Evolutionary conservation across 1,284 basidiomycete species (phyloP).

Genomic region (Mycosarcoma mackinlayi): DNA sequence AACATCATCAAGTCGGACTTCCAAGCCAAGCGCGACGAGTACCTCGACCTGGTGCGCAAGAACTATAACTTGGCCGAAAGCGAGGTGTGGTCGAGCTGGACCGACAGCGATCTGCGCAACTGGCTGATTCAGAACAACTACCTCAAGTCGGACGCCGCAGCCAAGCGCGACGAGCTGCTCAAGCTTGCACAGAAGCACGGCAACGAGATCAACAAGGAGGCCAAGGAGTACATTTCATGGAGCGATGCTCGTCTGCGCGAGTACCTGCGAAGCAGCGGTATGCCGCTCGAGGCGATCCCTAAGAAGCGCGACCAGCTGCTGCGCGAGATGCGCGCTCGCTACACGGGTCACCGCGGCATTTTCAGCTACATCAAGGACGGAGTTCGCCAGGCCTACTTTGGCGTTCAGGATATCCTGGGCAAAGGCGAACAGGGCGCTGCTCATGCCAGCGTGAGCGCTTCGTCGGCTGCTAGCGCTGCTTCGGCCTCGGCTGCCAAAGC

Average conservation of each 20-base stretch:
- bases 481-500: conserved; percentile 44
- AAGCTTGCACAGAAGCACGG: conserved; percentile 58
- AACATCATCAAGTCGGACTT: conserved; percentile 57
- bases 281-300: conserved; percentile 52
- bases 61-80: conserved; percentile 54
- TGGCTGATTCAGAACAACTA: conserved; percentile 59
- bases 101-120: conserved; percentile 60
- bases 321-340: conserved; percentile 64
- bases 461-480: conserved; percentile 40
- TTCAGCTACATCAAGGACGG: conserved; percentile 59
- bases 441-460: conserved; percentile 49
- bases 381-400: conserved; percentile 57
- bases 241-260: conserved; percentile 60
- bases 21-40: conserved; percentile 58
- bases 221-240: conserved; percentile 62
- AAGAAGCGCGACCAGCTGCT: conserved; percentile 61
- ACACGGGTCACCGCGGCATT: conserved; percentile 55
- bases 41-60: conserved; percentile 47
- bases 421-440: conserved; percentile 54
- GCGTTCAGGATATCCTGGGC: conserved; percentile 57
- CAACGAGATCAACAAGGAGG: conserved; percentile 39
- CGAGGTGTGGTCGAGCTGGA: conserved; percentile 59
- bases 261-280: conserved; percentile 57
- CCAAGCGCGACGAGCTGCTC: conserved; percentile 62
- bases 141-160: conserved; percentile 54